phyloP scores from a whole-genome alignment of 2,329 filamentous ascomycete species.

The Aspergillus tamarii region DNA sequence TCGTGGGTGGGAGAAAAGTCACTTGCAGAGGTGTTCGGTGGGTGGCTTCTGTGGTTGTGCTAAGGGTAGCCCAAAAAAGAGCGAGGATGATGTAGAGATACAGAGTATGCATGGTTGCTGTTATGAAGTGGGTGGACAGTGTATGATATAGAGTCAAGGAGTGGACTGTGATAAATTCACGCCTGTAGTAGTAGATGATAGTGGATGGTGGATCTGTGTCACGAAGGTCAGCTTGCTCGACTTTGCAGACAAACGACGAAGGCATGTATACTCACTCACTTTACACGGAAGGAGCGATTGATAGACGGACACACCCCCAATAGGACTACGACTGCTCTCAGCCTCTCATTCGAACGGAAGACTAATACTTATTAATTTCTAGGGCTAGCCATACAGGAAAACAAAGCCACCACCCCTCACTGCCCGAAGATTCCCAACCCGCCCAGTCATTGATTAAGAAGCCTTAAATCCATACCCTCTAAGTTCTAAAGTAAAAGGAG shows the following conservation, averaged over 20 bases:
- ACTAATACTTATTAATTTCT: neutral
- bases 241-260: neutral
- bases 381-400: neutral
- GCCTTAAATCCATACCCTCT: neutral
- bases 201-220: neutral
- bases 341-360: neutral
- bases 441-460: constrained; percentile 6
- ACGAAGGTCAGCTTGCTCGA: neutral
- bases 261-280: neutral
- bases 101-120: neutral
- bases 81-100: neutral
- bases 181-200: neutral
- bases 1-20: neutral
- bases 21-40: constrained; percentile 3
- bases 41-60: neutral
- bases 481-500: neutral
- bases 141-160: neutral
- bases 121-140: neutral
- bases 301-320: too few species aligned
- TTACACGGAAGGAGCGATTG: constrained; percentile 1
- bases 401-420: constrained; percentile 8
- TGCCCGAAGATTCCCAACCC: constrained; percentile 8
- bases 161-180: neutral
- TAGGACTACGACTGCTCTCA: neutral
- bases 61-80: neutral